Evolutionary conservation across 768 basidiomycete genomes (phyloP), one percentile per base, ranked within the genome.

Genomic region (Tubosaeta brunneosetosa): DNA sequence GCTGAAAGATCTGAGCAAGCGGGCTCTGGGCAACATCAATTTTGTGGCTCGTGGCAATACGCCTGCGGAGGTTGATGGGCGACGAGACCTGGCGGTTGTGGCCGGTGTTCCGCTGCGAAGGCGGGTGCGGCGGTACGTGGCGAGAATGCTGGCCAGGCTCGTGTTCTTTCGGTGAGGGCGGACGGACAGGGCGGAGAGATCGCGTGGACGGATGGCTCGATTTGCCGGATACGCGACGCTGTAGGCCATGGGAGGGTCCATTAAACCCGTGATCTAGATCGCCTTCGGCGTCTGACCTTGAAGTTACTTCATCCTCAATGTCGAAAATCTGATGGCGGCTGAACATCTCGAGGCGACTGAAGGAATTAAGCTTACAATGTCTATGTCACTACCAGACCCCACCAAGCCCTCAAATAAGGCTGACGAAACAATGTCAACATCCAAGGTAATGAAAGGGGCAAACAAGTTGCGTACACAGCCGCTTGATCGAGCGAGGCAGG

Each of bases 381-480:
- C 85, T 51, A 94, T 92, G 60, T 90, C 86, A 4, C 78, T 74
- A 52, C 77, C 83, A 2, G 81, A 76, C 3, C 91, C 88, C n/a
- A 77, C 82, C 13, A 92, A 67, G 10, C 86, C 85, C 58, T 94
- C 91, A 53, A 94, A 84, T 43, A 92, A 74, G 19, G 84, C 91
- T 94, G 59, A 49, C 27, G 50, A 37, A 6, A 12, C 12, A 36
- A 11, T 3, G 40, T 56, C 12, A 48, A 26, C 14, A 44, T 44
- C 16, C 12, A 31, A 48, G 19, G 2, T 8, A 47, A 43, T 7
- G n/a, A 52, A 12, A 51, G 7, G 17, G 48, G 8, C 3, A 26
- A 33, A 2, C 16, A 29, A 22, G 19, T n/a, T 6, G 73, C 86
- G 61, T 65, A 93, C 91, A 79, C 65, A 91, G 63, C 56, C 86